Evolutionary conservation across 2,329 filamentous ascomycete species (phyloP).

Genomic region (Pezicula rhizophila): DNA sequence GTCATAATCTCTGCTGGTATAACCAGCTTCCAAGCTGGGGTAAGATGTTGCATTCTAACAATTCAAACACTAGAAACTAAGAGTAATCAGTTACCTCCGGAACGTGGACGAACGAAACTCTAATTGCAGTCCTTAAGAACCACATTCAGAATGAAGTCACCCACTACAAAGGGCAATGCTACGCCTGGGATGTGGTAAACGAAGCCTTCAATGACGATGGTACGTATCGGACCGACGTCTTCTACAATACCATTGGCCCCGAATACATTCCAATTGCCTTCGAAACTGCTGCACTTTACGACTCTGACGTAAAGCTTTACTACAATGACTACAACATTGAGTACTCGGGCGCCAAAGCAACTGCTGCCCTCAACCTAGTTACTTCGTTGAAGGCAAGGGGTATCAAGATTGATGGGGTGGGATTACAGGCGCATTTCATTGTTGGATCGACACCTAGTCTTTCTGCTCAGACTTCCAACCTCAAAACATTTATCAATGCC

Average conservation of each 20-base stretch:
- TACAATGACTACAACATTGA: constrained; percentile 60
- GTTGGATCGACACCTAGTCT: constrained; percentile 45
- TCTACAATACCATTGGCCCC: constrained; percentile 48
- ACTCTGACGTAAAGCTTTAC: constrained; percentile 23
- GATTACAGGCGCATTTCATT: constrained; percentile 57
- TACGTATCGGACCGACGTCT: constrained; percentile 45
- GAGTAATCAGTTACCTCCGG: constrained; percentile 29
- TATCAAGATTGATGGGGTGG: constrained; percentile 55
- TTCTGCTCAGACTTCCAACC: constrained; percentile 36
- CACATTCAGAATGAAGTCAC: constrained; percentile 55
- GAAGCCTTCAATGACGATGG: constrained; percentile 56
- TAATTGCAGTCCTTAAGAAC: constrained; percentile 49
- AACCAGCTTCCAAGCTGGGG: constrained; percentile 46
- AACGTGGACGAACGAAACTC: constrained; percentile 52
- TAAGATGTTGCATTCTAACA: background rate
- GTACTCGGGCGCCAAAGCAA: constrained; percentile 40
- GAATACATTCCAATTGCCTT: constrained; percentile 36
- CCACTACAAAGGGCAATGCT: constrained; percentile 55
- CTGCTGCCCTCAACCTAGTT: constrained; percentile 37
- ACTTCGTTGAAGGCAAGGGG: constrained; percentile 40
- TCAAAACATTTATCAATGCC: constrained; percentile 44
- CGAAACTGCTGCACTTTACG: constrained; percentile 19
- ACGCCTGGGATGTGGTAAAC: constrained; percentile 63
- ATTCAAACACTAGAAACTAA: background rate
- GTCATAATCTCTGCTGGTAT: constrained; percentile 52